Evolutionary conservation across 1,284 basidiomycete genomes (phyloP).

Genomic region (Fomitiporia mediterranea): DNA sequence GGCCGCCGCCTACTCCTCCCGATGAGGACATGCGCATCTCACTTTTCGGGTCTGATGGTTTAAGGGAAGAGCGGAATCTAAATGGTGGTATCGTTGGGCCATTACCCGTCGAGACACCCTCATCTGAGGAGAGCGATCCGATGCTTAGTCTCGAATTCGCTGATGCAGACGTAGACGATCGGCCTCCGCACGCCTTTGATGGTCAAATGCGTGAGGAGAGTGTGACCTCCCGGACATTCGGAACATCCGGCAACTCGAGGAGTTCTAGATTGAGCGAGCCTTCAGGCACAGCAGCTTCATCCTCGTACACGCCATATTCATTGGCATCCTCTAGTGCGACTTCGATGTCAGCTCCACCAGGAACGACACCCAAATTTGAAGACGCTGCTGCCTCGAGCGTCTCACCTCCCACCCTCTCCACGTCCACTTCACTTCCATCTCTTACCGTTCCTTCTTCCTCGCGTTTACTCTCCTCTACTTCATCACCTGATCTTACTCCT

Average conservation of each 20-base stretch:
- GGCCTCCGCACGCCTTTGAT: too few species aligned
- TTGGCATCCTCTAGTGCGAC: neutral
- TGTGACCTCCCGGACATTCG: neutral
- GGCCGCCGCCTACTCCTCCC: constrained; percentile 21
- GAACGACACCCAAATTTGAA: neutral
- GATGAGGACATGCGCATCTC: constrained; percentile 12
- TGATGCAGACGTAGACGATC: constrained; percentile 5
- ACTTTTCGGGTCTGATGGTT: constrained; percentile 6
- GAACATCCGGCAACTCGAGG: neutral
- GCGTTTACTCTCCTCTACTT: neutral
- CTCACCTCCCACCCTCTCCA: constrained; percentile 1
- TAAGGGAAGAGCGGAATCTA: constrained; percentile 9
- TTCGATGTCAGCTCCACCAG: neutral
- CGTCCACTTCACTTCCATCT: constrained; percentile 12
- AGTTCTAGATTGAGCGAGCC: neutral
- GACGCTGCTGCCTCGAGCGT: neutral
- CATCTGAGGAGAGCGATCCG: constrained; percentile 15
- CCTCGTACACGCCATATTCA: neutral
- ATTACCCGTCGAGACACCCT: constrained; percentile 12
- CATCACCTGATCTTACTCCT: neutral
- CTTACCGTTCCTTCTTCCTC: neutral
- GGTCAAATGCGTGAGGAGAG: neutral
- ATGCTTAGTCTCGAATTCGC: constrained; percentile 14
- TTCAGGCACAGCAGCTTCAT: constrained; percentile 7
- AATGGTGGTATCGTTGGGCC: constrained; percentile 16